Evolutionary conservation across 306 rosid species (phyloP), one percentile per base, ranked within the genome.

Genomic region (Biancaea sappan): DNA sequence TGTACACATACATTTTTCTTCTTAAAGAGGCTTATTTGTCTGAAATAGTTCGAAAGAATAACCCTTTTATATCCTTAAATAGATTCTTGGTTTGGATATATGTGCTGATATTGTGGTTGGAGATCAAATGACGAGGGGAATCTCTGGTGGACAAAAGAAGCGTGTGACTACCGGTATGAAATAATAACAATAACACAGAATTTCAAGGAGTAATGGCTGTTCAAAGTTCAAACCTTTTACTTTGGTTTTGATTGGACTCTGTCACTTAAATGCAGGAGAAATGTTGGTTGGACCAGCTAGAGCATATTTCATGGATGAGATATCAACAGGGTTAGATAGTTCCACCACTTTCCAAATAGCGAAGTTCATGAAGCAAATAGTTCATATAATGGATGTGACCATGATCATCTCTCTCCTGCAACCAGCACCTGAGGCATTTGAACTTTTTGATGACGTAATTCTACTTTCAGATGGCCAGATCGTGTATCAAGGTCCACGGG

Each of bases 241-340:
- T 16, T 22, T 13, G 2, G 35, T 25, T 41, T 0, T 38, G 7
- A 46, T 44, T 35, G 32, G 29, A 19, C 18, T 10, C 15, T 4
- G n/a, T 69, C 62, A 47, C 50, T 69, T 19, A n/a, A 61, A 37
- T 77, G 72, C 68, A 87, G 95, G 95, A 34, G 95, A 89, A 78
- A 89, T 89, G 95, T 72, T 89, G 84, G 95, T 80, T 44, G 95
- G 95, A 68, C 86, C 91, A n/a, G 95, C 91, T 50, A 80, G 81
- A 60, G 95, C 86, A 65, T 75, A 85, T 11, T 63, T 89, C 69
- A 89, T 89, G 95, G 95, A 87, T 76, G 95, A 89, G 67, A 89
- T 89, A 66, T 89, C 95, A 28, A 89, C 95, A 14, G 95, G 95
- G 16, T 57, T 89, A 26, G 95, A 89, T 69, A 89, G 95, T 68